These are phyloP conservation scores for Allium cepa DNA, from an alignment of 106 monocot genomes.

Conservation along the genomic window DNA sequence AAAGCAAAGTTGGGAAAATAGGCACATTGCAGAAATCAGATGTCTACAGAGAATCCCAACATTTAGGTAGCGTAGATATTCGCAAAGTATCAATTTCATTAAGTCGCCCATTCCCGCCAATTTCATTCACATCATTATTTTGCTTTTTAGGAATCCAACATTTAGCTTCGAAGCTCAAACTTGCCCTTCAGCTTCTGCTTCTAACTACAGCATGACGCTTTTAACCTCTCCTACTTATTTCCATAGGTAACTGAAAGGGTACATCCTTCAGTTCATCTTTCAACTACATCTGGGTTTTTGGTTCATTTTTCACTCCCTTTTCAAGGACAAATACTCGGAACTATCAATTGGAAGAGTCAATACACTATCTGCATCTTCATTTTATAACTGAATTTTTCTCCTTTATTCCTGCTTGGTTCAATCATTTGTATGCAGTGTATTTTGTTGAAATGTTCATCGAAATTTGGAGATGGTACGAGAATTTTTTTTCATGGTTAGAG, in stretches of 20 bases:
- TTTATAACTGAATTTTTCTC: slow-evolving; percentile 29
- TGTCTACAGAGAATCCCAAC: no score
- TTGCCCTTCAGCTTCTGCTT: slow-evolving; percentile 66
- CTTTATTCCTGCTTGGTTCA: slow-evolving; percentile 23
- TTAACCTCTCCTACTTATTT: slow-evolving; percentile 13
- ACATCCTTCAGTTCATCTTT: slow-evolving; percentile 4
- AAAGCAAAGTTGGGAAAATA: no score
- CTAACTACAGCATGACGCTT: slow-evolving; percentile 21
- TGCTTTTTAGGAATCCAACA: no score
- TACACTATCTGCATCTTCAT: slow-evolving; percentile 23
- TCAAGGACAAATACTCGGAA: neutral
- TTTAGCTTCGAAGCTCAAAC: neutral
- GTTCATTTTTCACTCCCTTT: slow-evolving; percentile 3
- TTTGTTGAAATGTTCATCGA: slow-evolving; percentile 69
- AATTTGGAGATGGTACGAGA: slow-evolving; percentile 12
- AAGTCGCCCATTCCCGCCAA: no score
- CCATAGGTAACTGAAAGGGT: slow-evolving; percentile 15
- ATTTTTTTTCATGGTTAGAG: slow-evolving; percentile 13
- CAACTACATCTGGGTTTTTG: slow-evolving; percentile 11
- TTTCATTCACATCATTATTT: no score
- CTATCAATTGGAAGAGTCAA: slow-evolving; percentile 6
- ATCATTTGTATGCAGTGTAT: slow-evolving; percentile 72
- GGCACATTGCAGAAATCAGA: no score
- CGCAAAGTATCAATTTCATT: no score
- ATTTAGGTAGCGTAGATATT: no score